A percentile compares a stretch with the other conserved stretches of the same genome.
These are phyloP conservation scores for Akanthomyces uredinophilus DNA, from an alignment of 2,329 filamentous ascomycete species.

Conservation along the genomic window DNA sequence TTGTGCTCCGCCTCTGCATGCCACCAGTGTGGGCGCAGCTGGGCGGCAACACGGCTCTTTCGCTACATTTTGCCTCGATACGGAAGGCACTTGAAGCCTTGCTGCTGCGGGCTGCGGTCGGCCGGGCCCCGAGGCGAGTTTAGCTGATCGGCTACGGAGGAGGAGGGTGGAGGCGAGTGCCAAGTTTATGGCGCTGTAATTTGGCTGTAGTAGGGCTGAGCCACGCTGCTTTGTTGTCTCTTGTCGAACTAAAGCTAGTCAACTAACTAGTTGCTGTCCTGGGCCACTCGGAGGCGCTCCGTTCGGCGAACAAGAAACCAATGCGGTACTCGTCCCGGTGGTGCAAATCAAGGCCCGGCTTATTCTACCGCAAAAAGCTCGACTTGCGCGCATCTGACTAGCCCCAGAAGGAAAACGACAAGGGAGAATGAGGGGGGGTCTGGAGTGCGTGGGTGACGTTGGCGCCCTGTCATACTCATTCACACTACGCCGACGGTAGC, in stretches of 20 bases:
- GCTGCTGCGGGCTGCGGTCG: neutral
- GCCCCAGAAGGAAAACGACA: constrained; percentile 8
- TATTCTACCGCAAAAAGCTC: constrained; percentile 1
- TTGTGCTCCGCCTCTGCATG: constrained; percentile 12
- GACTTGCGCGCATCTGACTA: neutral
- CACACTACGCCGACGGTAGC: neutral
- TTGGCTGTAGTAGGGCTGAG: constrained; percentile 11
- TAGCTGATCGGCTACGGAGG: neutral
- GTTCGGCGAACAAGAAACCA: neutral
- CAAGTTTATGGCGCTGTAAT: neutral
- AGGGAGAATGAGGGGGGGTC: neutral
- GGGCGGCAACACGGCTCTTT: neutral
- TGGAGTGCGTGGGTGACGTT: constrained; percentile 3
- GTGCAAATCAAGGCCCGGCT: neutral
- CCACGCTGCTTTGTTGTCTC: neutral
- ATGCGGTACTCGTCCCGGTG: neutral
- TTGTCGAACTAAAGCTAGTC: neutral
- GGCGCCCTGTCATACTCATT: neutral
- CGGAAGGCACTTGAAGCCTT: constrained; percentile 8
- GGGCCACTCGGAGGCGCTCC: neutral
- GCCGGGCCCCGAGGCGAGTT: neutral
- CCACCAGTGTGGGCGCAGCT: neutral
- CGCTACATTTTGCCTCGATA: constrained; percentile 5
- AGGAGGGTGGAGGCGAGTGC: neutral
- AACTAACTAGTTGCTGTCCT: neutral